A percentile compares a stretch with the other conserved stretches of the same genome.
Conservation (phyloP, 208 protist species). For the Crithidia bombi region DNA sequence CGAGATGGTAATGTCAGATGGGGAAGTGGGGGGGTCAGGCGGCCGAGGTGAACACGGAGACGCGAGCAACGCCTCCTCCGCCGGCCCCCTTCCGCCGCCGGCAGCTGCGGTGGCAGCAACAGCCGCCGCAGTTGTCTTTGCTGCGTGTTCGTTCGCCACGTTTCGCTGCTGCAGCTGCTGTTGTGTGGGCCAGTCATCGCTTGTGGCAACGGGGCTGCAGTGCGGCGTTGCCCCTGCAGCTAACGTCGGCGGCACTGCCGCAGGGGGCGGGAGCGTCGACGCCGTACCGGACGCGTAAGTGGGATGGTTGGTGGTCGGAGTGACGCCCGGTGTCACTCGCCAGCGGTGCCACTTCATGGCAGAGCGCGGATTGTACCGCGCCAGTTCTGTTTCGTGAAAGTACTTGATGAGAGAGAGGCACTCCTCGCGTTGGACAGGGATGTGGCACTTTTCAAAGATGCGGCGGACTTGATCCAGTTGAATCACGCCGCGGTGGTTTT, state of each 20-base stretch:
- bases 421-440: constrained; percentile 62
- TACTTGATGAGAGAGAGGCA: constrained; percentile 77
- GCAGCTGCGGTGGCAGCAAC: background rate
- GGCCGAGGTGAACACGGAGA: background rate
- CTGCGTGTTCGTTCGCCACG: background rate
- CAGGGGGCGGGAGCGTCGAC: background rate
- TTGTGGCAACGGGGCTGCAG: background rate
- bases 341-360: constrained; percentile 13
- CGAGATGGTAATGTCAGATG: constrained; percentile 50
- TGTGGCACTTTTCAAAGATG: constrained; percentile 74
- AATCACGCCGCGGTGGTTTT: constrained; percentile 82
- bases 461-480: constrained; percentile 56
- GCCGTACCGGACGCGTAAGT: background rate
- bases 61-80: background rate
- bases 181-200: background rate
- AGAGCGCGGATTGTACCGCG: constrained; percentile 1
- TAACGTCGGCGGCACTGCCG: background rate
- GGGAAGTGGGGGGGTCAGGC: constrained; percentile 15
- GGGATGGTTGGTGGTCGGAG: constrained; percentile 8
- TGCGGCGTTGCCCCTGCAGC: background rate
- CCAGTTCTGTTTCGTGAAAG: constrained; percentile 62
- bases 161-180: background rate
- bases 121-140: background rate
- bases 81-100: background rate
- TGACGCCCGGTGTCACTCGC: constrained; percentile 9